Conservation (phyloP, 805 yeast genomes). For the Groenewaldozyma tartarivorans region DNA sequence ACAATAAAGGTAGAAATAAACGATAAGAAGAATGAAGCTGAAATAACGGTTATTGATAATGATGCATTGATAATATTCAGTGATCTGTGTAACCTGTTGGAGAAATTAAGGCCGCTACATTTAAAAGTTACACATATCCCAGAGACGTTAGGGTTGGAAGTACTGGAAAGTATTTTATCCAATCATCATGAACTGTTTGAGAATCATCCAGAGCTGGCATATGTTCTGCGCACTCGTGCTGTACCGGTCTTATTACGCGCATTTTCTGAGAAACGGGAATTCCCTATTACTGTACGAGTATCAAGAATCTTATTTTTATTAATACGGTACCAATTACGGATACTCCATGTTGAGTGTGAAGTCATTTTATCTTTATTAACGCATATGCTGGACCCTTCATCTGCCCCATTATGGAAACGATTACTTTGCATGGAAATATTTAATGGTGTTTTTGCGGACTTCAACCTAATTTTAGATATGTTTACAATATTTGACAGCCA, state of each 20-base stretch:
- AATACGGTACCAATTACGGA: constrained; percentile 49
- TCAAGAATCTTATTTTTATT: constrained; percentile 60
- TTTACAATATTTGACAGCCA: constrained; percentile 54
- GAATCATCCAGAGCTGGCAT: constrained; percentile 53
- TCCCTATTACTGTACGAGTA: constrained; percentile 65
- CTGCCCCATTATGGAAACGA: constrained; percentile 63
- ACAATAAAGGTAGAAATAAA: constrained; percentile 15
- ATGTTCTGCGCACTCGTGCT: constrained; percentile 53
- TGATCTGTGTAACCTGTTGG: constrained; percentile 64
- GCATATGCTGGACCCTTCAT: constrained; percentile 54
- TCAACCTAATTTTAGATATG: constrained; percentile 39
- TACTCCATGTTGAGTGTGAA: constrained; percentile 68
- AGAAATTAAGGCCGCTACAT: constrained; percentile 45
- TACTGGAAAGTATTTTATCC: constrained; percentile 67
- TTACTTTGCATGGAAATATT: constrained; percentile 66
- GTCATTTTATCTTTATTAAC: constrained; percentile 68
- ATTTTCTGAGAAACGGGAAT: constrained; percentile 49
- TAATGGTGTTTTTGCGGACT: constrained; percentile 49
- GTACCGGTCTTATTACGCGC: constrained; percentile 69
- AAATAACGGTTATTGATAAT: constrained; percentile 37
- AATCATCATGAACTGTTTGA: constrained; percentile 51
- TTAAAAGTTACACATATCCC: constrained; percentile 43
- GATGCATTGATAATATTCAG: constrained; percentile 64
- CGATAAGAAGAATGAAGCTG: constrained; percentile 10
- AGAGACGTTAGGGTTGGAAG: constrained; percentile 66